These are phyloP conservation scores for Boletus rubescentipes DNA, from an alignment of 768 basidiomycete genomes.

Conservation along the genomic window DNA sequence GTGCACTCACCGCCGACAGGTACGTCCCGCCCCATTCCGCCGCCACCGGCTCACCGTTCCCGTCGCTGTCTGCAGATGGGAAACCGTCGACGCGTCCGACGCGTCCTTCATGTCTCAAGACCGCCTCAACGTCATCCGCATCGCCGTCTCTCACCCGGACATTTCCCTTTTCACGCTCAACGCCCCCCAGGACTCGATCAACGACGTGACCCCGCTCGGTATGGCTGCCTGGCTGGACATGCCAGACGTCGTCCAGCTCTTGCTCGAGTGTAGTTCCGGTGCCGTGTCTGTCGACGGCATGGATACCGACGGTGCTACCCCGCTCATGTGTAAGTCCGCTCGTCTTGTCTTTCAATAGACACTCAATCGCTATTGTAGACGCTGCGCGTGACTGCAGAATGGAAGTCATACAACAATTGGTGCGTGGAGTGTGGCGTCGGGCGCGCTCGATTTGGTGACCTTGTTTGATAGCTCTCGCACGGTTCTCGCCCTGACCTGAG, in stretches of 20 bases:
- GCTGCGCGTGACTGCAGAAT: slow-evolving; percentile 72
- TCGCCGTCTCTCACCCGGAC: slow-evolving; percentile 53
- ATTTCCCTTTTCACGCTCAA: slow-evolving; percentile 71
- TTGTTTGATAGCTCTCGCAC: slow-evolving; percentile 45
- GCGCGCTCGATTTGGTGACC: slow-evolving; percentile 7
- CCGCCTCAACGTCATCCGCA: slow-evolving; percentile 58
- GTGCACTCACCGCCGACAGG: slow-evolving; percentile 72
- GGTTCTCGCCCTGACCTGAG: slow-evolving; percentile 73
- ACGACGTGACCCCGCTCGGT: slow-evolving; percentile 73
- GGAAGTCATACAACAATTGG: slow-evolving; percentile 66
- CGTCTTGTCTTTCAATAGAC: not conserved
- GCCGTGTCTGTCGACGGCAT: slow-evolving; percentile 70
- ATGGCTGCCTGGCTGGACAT: slow-evolving; percentile 78
- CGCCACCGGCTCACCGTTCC: slow-evolving; percentile 7
- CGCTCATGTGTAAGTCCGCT: slow-evolving; percentile 73
- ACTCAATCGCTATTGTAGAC: slow-evolving; percentile 43
- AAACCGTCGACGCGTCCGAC: slow-evolving; percentile 65
- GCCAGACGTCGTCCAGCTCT: slow-evolving; percentile 54
- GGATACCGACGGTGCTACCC: slow-evolving; percentile 74
- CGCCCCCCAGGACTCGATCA: slow-evolving; percentile 66
- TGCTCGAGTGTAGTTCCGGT: slow-evolving; percentile 64
- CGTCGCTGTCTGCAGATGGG: slow-evolving; percentile 49
- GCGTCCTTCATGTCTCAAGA: slow-evolving; percentile 61
- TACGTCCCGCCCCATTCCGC: slow-evolving; percentile 31
- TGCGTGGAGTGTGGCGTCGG: slow-evolving; percentile 35